These are phyloP conservation scores for Arabidopsis thaliana DNA, from an alignment of 345 rosid species.

Conservation along the genomic window DNA sequence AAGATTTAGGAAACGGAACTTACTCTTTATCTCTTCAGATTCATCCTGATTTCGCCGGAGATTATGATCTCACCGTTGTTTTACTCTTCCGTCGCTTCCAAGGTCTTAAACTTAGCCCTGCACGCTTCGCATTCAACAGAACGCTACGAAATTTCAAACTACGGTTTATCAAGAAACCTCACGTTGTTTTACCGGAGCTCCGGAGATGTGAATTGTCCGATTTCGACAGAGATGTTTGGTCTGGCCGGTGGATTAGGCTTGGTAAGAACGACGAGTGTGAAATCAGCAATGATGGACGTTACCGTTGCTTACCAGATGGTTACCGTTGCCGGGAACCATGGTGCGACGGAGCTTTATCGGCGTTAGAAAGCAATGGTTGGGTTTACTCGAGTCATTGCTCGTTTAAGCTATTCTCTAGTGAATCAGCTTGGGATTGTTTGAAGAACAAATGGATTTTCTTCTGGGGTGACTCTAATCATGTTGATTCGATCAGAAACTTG, in stretches of 20 bases:
- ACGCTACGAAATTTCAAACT: constrained; percentile 54
- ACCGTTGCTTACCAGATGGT: constrained; percentile 60
- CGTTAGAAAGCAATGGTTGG: constrained; percentile 93
- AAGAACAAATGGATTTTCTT: constrained; percentile 82
- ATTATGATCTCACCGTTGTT: constrained; percentile 64
- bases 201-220: constrained; percentile 57
- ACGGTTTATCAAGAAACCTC: constrained; percentile 49
- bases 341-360: constrained; percentile 65
- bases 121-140: constrained; percentile 58
- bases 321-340: constrained; percentile 77
- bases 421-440: constrained; percentile 76
- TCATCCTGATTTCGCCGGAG: constrained; percentile 82
- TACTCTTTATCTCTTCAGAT: constrained; percentile 72
- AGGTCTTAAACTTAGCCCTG: constrained; percentile 70
- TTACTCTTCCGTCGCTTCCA: constrained; percentile 75
- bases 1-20: constrained; percentile 74
- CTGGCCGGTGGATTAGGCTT: constrained; percentile 89
- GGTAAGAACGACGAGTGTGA: constrained; percentile 64
- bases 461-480: constrained; percentile 96
- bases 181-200: constrained; percentile 53
- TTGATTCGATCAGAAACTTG: constrained; percentile 84
- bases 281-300: constrained; percentile 74
- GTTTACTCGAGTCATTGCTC: constrained; percentile 89
- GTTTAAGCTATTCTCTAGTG: constrained; percentile 57
- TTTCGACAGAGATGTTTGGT: constrained; percentile 70